Evolutionary conservation across 257 asterid genomes (phyloP).

Genomic region (Cinchona pubescens): DNA sequence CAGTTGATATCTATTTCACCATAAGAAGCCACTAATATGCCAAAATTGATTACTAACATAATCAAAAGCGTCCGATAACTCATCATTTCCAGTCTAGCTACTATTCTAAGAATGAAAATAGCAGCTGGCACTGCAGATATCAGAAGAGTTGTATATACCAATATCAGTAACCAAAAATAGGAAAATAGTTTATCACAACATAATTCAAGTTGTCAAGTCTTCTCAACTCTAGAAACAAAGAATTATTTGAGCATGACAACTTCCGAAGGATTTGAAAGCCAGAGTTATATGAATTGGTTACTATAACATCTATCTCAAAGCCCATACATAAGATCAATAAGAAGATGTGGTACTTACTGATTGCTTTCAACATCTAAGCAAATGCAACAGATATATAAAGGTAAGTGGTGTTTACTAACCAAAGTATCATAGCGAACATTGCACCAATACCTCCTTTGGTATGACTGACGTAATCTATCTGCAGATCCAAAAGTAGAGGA

Average conservation of each 20-base stretch:
- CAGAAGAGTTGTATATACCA: conserved; percentile 20
- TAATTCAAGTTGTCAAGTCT: too few species aligned
- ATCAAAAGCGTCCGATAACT: conserved; percentile 85
- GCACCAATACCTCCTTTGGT: conserved; percentile 98
- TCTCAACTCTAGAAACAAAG: background rate
- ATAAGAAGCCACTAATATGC: conserved; percentile 90
- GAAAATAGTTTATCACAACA: background rate
- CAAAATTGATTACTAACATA: conserved; percentile 90
- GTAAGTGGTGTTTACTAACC: conserved; percentile 99
- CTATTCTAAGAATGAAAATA: conserved; percentile 85
- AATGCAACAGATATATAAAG: conserved; percentile 94
- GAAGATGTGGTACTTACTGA: conserved; percentile 57
- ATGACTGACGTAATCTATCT: conserved; percentile 81
- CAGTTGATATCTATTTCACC: conserved; percentile 91
- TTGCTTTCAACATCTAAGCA: conserved; percentile 98
- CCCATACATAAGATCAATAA: background rate
- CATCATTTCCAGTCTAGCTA: conserved; percentile 96
- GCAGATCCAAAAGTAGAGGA: conserved; percentile 22
- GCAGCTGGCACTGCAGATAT: conserved; percentile 91
- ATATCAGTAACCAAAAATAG: conserved; percentile 7
- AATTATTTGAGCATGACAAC: background rate
- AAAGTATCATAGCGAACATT: conserved; percentile 97
- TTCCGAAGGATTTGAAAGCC: background rate
- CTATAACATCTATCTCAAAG: background rate
- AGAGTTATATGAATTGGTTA: background rate